Percentiles rank a stretch among this genome's conserved stretches.
These are phyloP conservation scores for Harringtonia lauricola DNA, from an alignment of 2,329 filamentous ascomycete species.

Conservation along the genomic window DNA sequence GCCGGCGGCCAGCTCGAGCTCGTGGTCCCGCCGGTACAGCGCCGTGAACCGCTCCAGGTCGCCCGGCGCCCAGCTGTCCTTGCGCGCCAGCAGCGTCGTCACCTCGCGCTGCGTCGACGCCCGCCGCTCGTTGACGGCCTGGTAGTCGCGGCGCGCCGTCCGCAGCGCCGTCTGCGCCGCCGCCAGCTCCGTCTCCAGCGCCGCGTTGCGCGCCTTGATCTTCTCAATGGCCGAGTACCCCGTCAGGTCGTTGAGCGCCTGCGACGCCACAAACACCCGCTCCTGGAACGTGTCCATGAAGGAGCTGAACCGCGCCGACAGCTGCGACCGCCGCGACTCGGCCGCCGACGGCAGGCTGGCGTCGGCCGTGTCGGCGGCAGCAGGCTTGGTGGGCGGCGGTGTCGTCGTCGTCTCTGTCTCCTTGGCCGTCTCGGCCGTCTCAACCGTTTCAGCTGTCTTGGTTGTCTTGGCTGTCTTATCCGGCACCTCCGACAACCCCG, in stretches of 20 bases:
- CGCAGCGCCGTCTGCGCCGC: constrained; percentile 56
- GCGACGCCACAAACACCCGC: constrained; percentile 73
- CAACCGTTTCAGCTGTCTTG: no score
- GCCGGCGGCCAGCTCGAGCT: constrained; percentile 76
- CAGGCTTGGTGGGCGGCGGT: not conserved
- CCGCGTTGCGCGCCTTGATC: constrained; percentile 67
- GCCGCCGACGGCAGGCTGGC: constrained; percentile 30
- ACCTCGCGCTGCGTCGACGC: constrained; percentile 91
- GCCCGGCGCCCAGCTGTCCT: constrained; percentile 76
- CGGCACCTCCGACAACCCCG: no score
- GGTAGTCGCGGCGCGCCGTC: constrained; percentile 63
- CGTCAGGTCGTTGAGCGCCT: constrained; percentile 86
- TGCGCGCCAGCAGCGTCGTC: constrained; percentile 83
- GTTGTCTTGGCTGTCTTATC: no score
- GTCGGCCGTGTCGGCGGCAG: not conserved
- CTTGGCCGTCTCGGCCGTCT: no score
- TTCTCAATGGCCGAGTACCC: constrained; percentile 87
- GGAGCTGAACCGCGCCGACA: constrained; percentile 43
- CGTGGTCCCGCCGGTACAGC: constrained; percentile 84
- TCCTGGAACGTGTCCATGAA: constrained; percentile 86
- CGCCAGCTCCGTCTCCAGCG: constrained; percentile 48
- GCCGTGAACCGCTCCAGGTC: constrained; percentile 93
- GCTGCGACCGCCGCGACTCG: constrained; percentile 30
- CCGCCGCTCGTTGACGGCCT: constrained; percentile 71
- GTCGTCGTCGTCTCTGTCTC: not conserved